Evolutionary conservation across 2,329 filamentous ascomycete species (phyloP).

Genomic region (Chlorencoelia australis): DNA sequence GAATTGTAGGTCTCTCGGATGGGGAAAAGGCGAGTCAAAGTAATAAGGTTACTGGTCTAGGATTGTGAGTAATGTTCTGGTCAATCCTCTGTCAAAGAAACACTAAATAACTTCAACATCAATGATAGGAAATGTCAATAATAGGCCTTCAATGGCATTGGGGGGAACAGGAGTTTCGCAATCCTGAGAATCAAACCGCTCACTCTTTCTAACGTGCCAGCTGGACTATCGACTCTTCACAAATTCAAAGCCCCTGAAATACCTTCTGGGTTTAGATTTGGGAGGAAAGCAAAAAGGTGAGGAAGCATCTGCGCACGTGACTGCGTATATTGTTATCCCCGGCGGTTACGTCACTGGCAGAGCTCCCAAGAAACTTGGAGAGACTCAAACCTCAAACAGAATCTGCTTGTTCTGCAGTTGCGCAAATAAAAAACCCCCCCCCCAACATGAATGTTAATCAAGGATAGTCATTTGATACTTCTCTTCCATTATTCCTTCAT

Average conservation of each 20-base stretch:
- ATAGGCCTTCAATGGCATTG: constrained; percentile 38
- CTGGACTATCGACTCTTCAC: constrained; percentile 41
- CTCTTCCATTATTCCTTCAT: too few species aligned
- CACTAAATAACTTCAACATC: constrained; percentile 9
- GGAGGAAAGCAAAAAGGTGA: too few species aligned
- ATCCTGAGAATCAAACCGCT: constrained; percentile 54
- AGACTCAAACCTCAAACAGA: too few species aligned
- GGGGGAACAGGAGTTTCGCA: constrained; percentile 49
- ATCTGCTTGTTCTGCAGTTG: too few species aligned
- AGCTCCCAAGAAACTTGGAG: too few species aligned
- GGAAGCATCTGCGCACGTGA: too few species aligned
- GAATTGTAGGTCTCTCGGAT: constrained; percentile 37
- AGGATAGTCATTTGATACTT: too few species aligned
- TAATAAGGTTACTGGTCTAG: constrained; percentile 15
- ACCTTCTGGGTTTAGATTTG: constrained; percentile 47
- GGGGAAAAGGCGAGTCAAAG: constrained; percentile 15
- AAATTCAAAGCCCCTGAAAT: constrained; percentile 42
- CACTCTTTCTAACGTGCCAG: constrained; percentile 49
- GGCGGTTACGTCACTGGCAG: too few species aligned
- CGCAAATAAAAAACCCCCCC: too few species aligned
- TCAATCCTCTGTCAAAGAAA: neutral
- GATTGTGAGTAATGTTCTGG: constrained; percentile 15
- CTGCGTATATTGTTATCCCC: too few species aligned
- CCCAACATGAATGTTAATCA: too few species aligned
- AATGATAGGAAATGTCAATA: constrained; percentile 33